These are phyloP conservation scores for Phaeoacremonium minimum DNA, from an alignment of 2,329 filamentous ascomycete species.

Conservation along the genomic window DNA sequence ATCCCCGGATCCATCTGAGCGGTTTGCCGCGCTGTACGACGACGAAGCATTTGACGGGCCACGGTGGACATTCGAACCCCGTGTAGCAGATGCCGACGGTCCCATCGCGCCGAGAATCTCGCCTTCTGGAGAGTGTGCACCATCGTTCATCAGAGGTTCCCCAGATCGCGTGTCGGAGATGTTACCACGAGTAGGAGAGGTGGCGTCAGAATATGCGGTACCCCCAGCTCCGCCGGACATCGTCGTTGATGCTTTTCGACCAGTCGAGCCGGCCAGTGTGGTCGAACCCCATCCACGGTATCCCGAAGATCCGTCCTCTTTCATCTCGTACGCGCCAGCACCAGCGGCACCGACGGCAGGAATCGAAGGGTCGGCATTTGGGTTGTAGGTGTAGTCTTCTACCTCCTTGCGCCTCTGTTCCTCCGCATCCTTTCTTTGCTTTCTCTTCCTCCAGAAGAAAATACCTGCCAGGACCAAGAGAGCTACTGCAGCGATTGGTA, in stretches of 20 bases:
- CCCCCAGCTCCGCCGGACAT: constrained; percentile 70
- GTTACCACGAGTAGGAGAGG: constrained; percentile 62
- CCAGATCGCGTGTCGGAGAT: constrained; percentile 66
- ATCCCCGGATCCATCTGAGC: constrained; percentile 65
- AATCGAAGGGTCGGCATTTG: constrained; percentile 88
- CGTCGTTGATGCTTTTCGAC: constrained; percentile 84
- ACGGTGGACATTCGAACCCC: constrained; percentile 69
- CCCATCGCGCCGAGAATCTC: constrained; percentile 83
- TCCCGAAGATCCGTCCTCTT: constrained; percentile 69
- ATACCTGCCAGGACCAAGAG: constrained; percentile 72
- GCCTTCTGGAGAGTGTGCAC: constrained; percentile 59
- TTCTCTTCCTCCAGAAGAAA: constrained; percentile 85
- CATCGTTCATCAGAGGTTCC: constrained; percentile 57
- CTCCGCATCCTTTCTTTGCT: constrained; percentile 77
- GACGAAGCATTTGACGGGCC: constrained; percentile 95
- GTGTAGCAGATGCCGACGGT: constrained; percentile 62
- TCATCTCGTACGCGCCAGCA: constrained; percentile 64
- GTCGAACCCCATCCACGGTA: constrained; percentile 95
- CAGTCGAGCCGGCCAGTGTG: constrained; percentile 60
- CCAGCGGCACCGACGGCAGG: constrained; percentile 39
- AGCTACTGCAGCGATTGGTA: constrained; percentile 85
- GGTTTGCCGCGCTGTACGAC: constrained; percentile 79
- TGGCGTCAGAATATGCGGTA: constrained; percentile 68
- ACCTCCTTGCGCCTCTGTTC: constrained; percentile 93
- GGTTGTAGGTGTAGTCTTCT: constrained; percentile 95